Conservation (phyloP, 371 early-diverging fungal species). For the Mucor ambiguus region DNA sequence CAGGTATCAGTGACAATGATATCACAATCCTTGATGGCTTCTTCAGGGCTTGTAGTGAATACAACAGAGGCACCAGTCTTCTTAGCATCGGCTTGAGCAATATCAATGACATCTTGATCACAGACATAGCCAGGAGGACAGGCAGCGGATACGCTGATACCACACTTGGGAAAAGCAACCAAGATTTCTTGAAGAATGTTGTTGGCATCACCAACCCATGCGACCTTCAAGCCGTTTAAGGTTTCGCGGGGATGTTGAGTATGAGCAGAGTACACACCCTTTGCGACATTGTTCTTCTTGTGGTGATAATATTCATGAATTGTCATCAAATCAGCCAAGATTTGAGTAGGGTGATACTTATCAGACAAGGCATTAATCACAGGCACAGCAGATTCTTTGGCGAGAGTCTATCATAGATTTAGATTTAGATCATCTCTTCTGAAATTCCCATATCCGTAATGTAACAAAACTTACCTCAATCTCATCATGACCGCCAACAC, state of each 20-base stretch:
- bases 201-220: conserved; percentile 98
- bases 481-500: conserved; percentile 87
- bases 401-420: conserved; percentile 58
- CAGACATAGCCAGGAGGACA: conserved; percentile 83
- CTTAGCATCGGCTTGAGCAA: conserved; percentile 56
- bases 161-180: conserved; percentile 86
- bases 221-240: conserved; percentile 72
- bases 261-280: conserved; percentile 47
- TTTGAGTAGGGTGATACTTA: conserved; percentile 95
- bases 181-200: conserved; percentile 92
- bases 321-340: conserved; percentile 93
- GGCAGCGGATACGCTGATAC: conserved; percentile 80
- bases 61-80: conserved; percentile 55
- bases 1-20: conserved; percentile 96
- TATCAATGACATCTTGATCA: conserved; percentile 68
- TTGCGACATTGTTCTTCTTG: conserved; percentile 30
- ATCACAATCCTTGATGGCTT: conserved; percentile 83
- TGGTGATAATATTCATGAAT: conserved; percentile 76
- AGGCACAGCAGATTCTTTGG: conserved; percentile 86
- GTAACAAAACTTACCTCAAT: conserved; percentile 63
- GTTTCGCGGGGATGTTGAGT: conserved; percentile 55
- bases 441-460: not conserved
- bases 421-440: conserved; percentile 8
- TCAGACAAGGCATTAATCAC: conserved; percentile 95
- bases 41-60: conserved; percentile 70